Evolutionary conservation across 2,329 filamentous ascomycete genomes (phyloP), one percentile per base, ranked within the genome.

Genomic region (Epichloe gansuensis): DNA sequence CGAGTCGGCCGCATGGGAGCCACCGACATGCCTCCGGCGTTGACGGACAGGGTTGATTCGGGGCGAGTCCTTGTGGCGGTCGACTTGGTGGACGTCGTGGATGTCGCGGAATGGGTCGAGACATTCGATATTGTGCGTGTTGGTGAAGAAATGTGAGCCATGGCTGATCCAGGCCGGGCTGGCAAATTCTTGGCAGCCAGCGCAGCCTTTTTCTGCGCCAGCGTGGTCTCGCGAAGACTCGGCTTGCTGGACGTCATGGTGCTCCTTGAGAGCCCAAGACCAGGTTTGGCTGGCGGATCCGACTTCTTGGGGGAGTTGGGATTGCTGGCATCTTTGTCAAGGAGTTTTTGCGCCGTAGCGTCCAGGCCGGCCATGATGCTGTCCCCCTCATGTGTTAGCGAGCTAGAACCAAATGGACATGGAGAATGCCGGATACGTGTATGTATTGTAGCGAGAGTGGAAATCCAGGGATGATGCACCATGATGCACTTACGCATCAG

Each of bases 271-370:
- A 85, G 68, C 9, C 80, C 78, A 36, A 80, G 61, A 1, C 79
- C 80, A 23, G 80, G 76, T 3, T 80, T 76, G 42, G 69, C 66
- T n/a, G 61, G 64, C 25, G 65, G 60, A 13, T 73, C 68, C 35
- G 68, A 61, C 62, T 79, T 74, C 62, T 77, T 76, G 56, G 80
- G 75, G 6, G 76, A 79, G 63, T 88, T 86, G 8, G 87, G 87
- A 60, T 97, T 97, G 62, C 82, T 78, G 1, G 87, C 75, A 59
- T 95, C 87, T 60, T 89, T 94, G 58, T 90, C 84, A 17, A 98
- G 73, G 35, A 91, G 74, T 51, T 81, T 83, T 64, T 87, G 87
- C 3, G 89, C 85, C 15, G 89, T 89, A 7, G 78, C 65, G 54
- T 96, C 90, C 12, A 97, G 75, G 13, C 76, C 77, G 41, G 81